Base-by-base conservation (phyloP, 805 yeast genomes). In the Spathaspora arborariae region DNA sequence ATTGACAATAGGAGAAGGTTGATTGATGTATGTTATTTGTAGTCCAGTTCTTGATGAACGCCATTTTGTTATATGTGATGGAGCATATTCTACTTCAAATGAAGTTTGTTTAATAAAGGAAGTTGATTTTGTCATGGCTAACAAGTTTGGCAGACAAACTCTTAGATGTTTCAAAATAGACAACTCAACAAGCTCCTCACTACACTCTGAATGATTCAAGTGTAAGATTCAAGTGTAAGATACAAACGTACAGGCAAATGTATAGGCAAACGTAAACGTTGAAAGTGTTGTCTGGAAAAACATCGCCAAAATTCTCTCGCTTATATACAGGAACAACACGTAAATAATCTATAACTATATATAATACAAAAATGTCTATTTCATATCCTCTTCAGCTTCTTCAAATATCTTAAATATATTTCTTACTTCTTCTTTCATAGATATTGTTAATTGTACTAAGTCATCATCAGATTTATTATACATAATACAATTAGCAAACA, bases 401-500 rank as follows among this genome's bases (percentile, higher is more conserved):
- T 76, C 76, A 58, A 86, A 83, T 59, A 85, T 63, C 45, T 76
- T 68, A 51, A 82, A 69, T 27, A 82, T 67, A 13, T 72, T 76
- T 27, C 76, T 79, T 4, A 84, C 79, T 43, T 85, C 94, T 37
- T 71, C 67, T 67, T 79, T 82, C 92, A 88, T 85, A 52, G 81
- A 87, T 51, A 75, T 67, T 1, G 89, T 79, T 75, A 87, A 76
- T 33, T 65, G 62, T 38, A 78, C 79, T 50, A 85, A 73, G 45
- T 83, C 88, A 21, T 82, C 78, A 49, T 77, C 81, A 50, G 80
- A 74, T 54, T 78, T 78, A 62, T 88, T 87, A 65, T 82, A 88
- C 94, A 88, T 88, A 15, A 87, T 76, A 15, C 92, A 88, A 62
- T 88, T 88, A 44, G 92, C 85, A 65, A 84, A 85, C 94, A 88